Evolutionary conservation across 495 filamentous ascomycete genomes (phyloP).

Genomic region (Evansstolkia leycettana): DNA sequence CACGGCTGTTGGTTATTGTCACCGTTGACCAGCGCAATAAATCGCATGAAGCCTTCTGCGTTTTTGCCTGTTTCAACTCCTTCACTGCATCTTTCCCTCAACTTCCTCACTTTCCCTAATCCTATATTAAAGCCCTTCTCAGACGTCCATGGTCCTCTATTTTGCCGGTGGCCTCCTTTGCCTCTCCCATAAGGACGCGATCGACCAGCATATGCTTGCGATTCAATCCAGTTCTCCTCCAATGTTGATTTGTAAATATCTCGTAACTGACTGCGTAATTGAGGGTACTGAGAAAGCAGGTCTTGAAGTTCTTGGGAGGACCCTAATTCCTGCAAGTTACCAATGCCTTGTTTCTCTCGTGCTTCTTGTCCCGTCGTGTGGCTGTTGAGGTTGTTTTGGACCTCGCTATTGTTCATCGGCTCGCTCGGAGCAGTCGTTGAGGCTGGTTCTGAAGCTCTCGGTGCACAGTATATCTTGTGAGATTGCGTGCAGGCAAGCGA

Average conservation of each 20-base stretch:
- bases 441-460: slow-evolving; percentile 11
- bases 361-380: slow-evolving; percentile 3
- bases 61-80: slow-evolving; percentile 19
- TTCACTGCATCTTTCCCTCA: slow-evolving; percentile 27
- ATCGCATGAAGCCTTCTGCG: slow-evolving; percentile 30
- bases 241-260: slow-evolving; percentile 41
- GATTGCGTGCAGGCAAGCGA: slow-evolving; percentile 54
- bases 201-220: slow-evolving; percentile 9
- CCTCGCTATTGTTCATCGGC: slow-evolving; percentile 19
- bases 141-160: slow-evolving; percentile 28
- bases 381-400: slow-evolving; percentile 5
- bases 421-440: slow-evolving; percentile 14
- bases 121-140: slow-evolving; percentile 36
- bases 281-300: slow-evolving; percentile 40
- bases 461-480: slow-evolving; percentile 44
- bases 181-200: slow-evolving; percentile 29
- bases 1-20: slow-evolving; percentile 3
- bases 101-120: slow-evolving; percentile 26
- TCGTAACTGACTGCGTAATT: slow-evolving; percentile 34
- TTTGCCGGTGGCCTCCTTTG: slow-evolving; percentile 22
- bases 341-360: slow-evolving; percentile 5
- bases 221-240: slow-evolving; percentile 30
- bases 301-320: slow-evolving; percentile 32
- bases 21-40: slow-evolving; percentile 24
- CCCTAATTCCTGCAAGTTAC: slow-evolving; percentile 10